These are phyloP conservation scores for Conidiobolus incongruus DNA, from an alignment of 371 early-diverging fungal genomes.

Conservation along the genomic window DNA sequence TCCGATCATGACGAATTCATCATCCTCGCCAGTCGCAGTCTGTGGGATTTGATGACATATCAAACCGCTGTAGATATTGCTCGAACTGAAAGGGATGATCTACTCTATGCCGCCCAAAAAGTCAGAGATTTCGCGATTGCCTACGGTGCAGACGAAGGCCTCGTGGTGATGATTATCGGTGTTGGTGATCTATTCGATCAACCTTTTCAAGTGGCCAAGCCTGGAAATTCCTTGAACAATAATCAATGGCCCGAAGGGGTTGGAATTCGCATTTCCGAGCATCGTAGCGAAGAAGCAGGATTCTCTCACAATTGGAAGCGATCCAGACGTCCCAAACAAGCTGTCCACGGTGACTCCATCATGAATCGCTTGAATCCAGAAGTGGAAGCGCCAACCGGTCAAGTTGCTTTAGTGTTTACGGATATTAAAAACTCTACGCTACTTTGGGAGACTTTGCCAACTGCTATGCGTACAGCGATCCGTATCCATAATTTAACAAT, in stretches of 20 bases:
- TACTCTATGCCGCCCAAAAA: constrained; percentile 62
- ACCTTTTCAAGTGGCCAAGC: neutral
- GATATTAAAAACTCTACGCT: constrained; percentile 88
- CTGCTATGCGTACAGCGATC: constrained; percentile 74
- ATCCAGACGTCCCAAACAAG: constrained; percentile 19
- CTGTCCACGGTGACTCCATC: constrained; percentile 25
- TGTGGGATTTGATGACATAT: constrained; percentile 67
- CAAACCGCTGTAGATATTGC: constrained; percentile 71
- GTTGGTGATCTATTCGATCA: constrained; percentile 40
- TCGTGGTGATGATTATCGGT: constrained; percentile 70
- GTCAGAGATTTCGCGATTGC: constrained; percentile 72
- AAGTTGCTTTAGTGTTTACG: constrained; percentile 80
- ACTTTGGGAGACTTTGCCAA: constrained; percentile 76
- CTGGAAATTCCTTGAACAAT: neutral
- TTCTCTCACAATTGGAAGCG: constrained; percentile 7
- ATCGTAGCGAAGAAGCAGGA: neutral
- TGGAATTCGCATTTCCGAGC: constrained; percentile 5
- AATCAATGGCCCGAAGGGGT: constrained; percentile 4
- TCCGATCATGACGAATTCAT: constrained; percentile 75
- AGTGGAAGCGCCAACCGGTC: constrained; percentile 68
- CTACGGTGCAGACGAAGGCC: constrained; percentile 51
- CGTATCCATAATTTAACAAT: constrained; percentile 72
- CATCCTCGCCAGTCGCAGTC: constrained; percentile 57
- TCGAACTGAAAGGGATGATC: constrained; percentile 34
- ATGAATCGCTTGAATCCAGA: constrained; percentile 45